phyloP scores from a whole-genome alignment of 768 basidiomycete genomes.

The Pholiota conissans region DNA sequence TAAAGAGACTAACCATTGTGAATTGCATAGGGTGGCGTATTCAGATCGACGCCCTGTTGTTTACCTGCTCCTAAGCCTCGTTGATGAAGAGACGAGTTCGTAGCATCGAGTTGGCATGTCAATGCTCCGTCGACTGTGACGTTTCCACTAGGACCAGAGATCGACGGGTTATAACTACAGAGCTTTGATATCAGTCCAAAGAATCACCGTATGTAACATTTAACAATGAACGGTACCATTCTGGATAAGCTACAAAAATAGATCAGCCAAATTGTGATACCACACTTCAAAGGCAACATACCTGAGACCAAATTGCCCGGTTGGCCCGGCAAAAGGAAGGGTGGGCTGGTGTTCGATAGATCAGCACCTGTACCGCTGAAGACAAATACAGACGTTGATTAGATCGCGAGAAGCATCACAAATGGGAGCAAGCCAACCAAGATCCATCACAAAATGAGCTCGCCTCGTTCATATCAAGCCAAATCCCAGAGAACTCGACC shows the following conservation, averaged over 20 bases:
- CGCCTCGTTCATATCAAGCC: slow-evolving; percentile 36
- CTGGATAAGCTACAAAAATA: slow-evolving; percentile 51
- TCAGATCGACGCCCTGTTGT: slow-evolving; percentile 49
- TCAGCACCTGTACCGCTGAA: slow-evolving; percentile 57
- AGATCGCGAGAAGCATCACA: neutral
- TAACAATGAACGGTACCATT: slow-evolving; percentile 48
- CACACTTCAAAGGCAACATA: slow-evolving; percentile 14
- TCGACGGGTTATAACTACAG: slow-evolving; percentile 57
- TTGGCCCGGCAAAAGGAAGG: slow-evolving; percentile 58
- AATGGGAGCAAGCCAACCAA: slow-evolving; percentile 24
- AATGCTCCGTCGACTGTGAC: slow-evolving; percentile 67
- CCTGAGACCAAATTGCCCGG: slow-evolving; percentile 49
- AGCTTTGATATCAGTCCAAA: neutral
- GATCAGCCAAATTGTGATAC: slow-evolving; percentile 5
- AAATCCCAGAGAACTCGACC: slow-evolving; percentile 31
- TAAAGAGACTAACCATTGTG: slow-evolving; percentile 56
- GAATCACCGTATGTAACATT: neutral
- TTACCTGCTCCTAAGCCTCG: slow-evolving; percentile 53
- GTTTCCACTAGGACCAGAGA: slow-evolving; percentile 72
- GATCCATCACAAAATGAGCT: slow-evolving; percentile 36
- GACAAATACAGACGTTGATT: slow-evolving; percentile 4
- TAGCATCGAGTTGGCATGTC: slow-evolving; percentile 40
- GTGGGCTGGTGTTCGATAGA: slow-evolving; percentile 50
- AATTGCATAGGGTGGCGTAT: slow-evolving; percentile 64
- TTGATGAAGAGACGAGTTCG: slow-evolving; percentile 26